Conservation (phyloP, 306 rosid species). For the Lathyrus sativus region DNA sequence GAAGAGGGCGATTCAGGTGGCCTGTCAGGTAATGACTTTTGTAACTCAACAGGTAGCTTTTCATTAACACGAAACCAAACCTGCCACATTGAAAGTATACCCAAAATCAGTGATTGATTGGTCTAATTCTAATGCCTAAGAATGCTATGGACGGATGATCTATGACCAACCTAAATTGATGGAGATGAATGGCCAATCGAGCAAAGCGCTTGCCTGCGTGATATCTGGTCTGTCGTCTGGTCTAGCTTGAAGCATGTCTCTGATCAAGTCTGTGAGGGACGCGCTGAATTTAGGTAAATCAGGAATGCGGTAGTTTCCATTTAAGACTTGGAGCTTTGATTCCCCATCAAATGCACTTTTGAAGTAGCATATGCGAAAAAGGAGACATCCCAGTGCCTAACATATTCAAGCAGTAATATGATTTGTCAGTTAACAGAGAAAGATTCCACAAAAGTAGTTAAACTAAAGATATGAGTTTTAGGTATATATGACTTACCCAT, state of each 20-base stretch:
- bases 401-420: conserved; percentile 36
- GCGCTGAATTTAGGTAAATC: conserved; percentile 78
- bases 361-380: conserved; percentile 94
- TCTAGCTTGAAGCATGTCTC: conserved; percentile 90
- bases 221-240: conserved; percentile 99
- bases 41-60: conserved; percentile 74
- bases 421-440: conserved; percentile 31
- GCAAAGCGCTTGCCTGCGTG: conserved; percentile 99
- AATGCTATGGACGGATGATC: conserved; percentile 70
- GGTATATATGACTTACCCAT: conserved; percentile 70
- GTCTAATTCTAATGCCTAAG: conserved; percentile 54
- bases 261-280: conserved; percentile 68
- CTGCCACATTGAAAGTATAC: conserved; percentile 50
- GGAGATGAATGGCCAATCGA: conserved; percentile 99
- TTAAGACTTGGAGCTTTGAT: conserved; percentile 92
- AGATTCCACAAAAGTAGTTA: conserved; percentile 12
- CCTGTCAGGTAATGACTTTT: conserved; percentile 86
- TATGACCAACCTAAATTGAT: conserved; percentile 99
- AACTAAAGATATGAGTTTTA: conserved; percentile 25
- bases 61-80: conserved; percentile 98
- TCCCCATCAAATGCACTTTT: conserved; percentile 98
- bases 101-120: conserved; percentile 46
- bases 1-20: conserved; percentile 63
- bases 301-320: conserved; percentile 98
- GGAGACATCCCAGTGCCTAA: conserved; percentile 99